phyloP scores from a whole-genome alignment of 2,329 filamentous ascomycete genomes.

The Paracoccidioides lutzii region DNA sequence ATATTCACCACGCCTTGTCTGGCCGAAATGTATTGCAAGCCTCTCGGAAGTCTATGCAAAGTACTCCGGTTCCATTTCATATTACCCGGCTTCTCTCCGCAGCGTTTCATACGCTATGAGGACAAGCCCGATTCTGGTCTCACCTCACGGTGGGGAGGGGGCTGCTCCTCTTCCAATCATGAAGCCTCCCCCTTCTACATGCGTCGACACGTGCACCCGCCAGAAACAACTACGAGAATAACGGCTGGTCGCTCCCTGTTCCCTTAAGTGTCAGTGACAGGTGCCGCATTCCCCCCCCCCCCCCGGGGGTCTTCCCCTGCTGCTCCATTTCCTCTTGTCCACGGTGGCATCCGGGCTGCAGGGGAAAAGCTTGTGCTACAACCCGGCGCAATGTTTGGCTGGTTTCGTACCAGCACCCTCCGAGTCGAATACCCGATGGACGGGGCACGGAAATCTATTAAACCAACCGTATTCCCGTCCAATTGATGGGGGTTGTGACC shows the following conservation, averaged over 20 bases:
- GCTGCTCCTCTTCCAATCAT: constrained; percentile 1
- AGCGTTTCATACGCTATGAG: too few species aligned
- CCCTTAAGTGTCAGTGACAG: too few species aligned
- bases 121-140: background rate
- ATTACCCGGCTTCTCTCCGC: too few species aligned
- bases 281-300: too few species aligned
- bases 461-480: background rate
- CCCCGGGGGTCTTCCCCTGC: background rate
- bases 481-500: background rate
- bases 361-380: background rate
- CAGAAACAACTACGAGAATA: background rate
- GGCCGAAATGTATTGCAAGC: too few species aligned
- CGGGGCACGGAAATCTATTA: background rate
- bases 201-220: background rate
- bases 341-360: background rate
- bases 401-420: too few species aligned
- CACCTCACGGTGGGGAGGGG: too few species aligned
- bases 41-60: too few species aligned
- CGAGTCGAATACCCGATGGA: background rate
- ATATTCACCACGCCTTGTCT: too few species aligned
- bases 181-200: background rate
- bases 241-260: too few species aligned
- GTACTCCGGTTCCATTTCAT: too few species aligned
- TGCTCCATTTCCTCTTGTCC: background rate
- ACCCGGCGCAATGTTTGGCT: background rate